Evolutionary conservation across 306 rosid genomes (phyloP), one percentile per base, ranked within the genome.

Genomic region (Quercus alba): DNA sequence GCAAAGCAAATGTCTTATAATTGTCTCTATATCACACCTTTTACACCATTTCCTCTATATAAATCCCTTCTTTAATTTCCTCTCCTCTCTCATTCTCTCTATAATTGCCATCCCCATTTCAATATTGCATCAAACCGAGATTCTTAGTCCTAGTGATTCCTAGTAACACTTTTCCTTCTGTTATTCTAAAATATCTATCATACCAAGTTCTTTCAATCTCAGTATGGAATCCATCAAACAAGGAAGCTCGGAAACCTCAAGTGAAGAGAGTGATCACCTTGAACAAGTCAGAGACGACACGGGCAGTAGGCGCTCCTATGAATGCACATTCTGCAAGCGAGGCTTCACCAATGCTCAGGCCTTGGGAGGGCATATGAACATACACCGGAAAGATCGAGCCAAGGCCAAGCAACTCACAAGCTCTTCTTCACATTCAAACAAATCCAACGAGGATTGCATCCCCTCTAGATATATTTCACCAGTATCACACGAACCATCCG

Each of bases 291-390:
- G 77, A 70, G 84, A 77, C 18, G 81, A 44, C 2, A 55, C n/a
- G 19, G 77, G 86, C n/a, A 63, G 74, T 0, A 90, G 82, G 79
- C 84, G 97, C 4, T 89, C 86, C 46, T 96, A 88, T 74, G 93
- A 89, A 69, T 96, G 99, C 90, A 90, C 97, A 73, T 96, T 88
- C 76, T 95, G 99, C 85, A 89, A 38, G 84, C 87, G 94, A n/a
- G 99, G 99, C 8, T 95, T 95, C 89, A 93, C 98, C 30, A 93
- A 93, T 68, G 99, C 99, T 6, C 99, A 93, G 54, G 98, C 98
- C 20, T 77, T 95, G 68, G 99, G 99, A 7, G 99, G 99, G 31
- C 99, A 94, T 30, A 94, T 94, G 99, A 95, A 95, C 63, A 93
- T 95, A 21, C 99, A 95, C 73, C 79, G 99, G 62, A 95, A 86